Evolutionary conservation across 306 rosid genomes (phyloP), one percentile per base, ranked within the genome.

Genomic region (Psophocarpus tetragonolobus): DNA sequence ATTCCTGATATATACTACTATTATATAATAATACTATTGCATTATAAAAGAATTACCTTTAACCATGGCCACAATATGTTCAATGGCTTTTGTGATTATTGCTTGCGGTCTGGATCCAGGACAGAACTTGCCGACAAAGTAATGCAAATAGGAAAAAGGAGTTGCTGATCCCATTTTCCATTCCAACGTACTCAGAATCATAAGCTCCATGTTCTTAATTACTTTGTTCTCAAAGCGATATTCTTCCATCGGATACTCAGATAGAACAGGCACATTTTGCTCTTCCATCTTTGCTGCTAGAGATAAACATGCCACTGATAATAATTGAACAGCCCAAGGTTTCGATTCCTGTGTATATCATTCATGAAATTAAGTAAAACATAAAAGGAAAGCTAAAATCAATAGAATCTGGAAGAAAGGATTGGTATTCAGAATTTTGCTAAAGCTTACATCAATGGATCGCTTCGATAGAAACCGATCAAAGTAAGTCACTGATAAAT

Each of bases 261-360:
- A 90, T 44, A 92, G 54, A 45, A 79, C 32, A 0, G 93, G 97
- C 68, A 83, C 89, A 6, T 44, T 78, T 44, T 74, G 81, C 79
- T 95, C 97, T 87, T 92, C 98, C 96, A 95, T 92, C 86, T 95
- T 95, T 23, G 97, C 98, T 30, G 97, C 98, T 62, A 95, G 68
- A 7, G 97, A 88, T 81, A 95, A 82, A 67, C 96, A 92, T 32
- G 90, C 97, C 67, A 91, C 87, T 14, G 96, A 87, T 79, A 91
- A 48, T 36, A 95, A 75, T 73, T 87, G 80, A 78, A 92, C 66
- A 65, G 92, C 91, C 98, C 98, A 95, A 11, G 89, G 62, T 82
- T 88, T 85, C 10, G 85, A 87, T 83, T 82, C 96, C 98, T 95
- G 69, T 95, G 69, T 26, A 78, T 27, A 62, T 76, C 63, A 58